phyloP scores from a whole-genome alignment of 164 flowering plant species.

The Annona squamosa region DNA sequence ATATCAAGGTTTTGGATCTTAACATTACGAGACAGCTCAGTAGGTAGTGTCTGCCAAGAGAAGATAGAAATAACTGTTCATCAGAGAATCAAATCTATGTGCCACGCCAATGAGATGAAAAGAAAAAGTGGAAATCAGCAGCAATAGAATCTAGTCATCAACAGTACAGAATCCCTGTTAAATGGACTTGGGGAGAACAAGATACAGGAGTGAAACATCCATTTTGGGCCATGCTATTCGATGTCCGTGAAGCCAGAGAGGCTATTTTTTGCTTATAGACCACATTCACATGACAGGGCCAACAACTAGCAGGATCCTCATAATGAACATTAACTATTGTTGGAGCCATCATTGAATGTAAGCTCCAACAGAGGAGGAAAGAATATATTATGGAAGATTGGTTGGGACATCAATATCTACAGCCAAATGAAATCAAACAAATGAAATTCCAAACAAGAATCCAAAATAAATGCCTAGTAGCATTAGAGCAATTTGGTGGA shows the following conservation, averaged over 20 bases:
- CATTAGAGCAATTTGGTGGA: not conserved
- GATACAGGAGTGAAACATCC: too few relatives aligned
- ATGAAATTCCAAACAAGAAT: not conserved
- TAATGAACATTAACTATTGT: too few relatives aligned
- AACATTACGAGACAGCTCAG: slow-evolving; percentile 46
- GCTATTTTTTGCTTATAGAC: too few relatives aligned
- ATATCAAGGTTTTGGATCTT: slow-evolving; percentile 65
- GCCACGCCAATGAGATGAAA: not conserved
- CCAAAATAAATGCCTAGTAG: not conserved
- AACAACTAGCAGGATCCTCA: too few relatives aligned
- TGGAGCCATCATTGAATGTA: too few relatives aligned
- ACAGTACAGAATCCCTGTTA: not conserved
- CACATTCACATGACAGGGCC: too few relatives aligned
- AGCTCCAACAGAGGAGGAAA: too few relatives aligned
- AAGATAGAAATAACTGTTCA: not conserved
- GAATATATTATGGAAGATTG: not conserved
- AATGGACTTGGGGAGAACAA: too few relatives aligned
- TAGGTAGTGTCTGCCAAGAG: slow-evolving; percentile 50
- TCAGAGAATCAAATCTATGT: not conserved
- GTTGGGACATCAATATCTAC: not conserved
- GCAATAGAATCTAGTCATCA: not conserved
- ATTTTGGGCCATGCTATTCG: too few relatives aligned
- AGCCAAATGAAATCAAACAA: not conserved
- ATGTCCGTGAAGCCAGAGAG: too few relatives aligned
- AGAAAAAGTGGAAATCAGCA: too few relatives aligned